These are phyloP conservation scores for Pseudoscleropodium purum DNA, from an alignment of 225 moss, liverwort and hornwort species.

Conservation along the genomic window DNA sequence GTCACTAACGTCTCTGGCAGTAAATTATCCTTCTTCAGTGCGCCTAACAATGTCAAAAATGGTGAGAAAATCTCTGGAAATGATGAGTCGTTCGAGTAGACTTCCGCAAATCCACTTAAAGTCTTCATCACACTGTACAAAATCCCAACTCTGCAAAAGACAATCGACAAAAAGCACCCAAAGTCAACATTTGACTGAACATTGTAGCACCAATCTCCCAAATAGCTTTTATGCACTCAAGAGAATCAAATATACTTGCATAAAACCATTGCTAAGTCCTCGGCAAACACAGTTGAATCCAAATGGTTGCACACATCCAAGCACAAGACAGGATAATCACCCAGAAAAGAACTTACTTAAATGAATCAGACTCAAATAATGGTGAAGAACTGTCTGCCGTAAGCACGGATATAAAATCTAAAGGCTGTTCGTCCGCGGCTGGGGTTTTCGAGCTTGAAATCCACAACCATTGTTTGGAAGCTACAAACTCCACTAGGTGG, in stretches of 20 bases:
- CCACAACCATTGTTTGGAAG: slow-evolving; percentile 73
- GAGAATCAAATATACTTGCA: background rate
- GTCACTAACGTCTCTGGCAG: slow-evolving; percentile 46
- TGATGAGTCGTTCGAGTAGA: slow-evolving; percentile 56
- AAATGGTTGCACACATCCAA: background rate
- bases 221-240: background rate
- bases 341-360: slow-evolving; percentile 42
- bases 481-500: slow-evolving; percentile 80
- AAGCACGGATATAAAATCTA: slow-evolving; percentile 60
- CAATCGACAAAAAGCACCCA: slow-evolving; percentile 3
- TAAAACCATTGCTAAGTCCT: background rate
- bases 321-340: background rate
- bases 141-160: slow-evolving; percentile 56
- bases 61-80: slow-evolving; percentile 87
- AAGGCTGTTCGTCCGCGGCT: slow-evolving; percentile 32
- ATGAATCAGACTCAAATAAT: slow-evolving; percentile 46
- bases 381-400: slow-evolving; percentile 53
- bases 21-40: slow-evolving; percentile 11
- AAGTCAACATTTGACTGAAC: background rate
- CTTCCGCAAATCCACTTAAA: slow-evolving; percentile 46
- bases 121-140: slow-evolving; percentile 64
- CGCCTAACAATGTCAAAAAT: slow-evolving; percentile 44
- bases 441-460: slow-evolving; percentile 21
- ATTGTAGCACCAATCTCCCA: background rate
- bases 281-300: background rate